phyloP scores from a whole-genome alignment of 1,284 basidiomycete species.

The Ustilago loliicola region DNA sequence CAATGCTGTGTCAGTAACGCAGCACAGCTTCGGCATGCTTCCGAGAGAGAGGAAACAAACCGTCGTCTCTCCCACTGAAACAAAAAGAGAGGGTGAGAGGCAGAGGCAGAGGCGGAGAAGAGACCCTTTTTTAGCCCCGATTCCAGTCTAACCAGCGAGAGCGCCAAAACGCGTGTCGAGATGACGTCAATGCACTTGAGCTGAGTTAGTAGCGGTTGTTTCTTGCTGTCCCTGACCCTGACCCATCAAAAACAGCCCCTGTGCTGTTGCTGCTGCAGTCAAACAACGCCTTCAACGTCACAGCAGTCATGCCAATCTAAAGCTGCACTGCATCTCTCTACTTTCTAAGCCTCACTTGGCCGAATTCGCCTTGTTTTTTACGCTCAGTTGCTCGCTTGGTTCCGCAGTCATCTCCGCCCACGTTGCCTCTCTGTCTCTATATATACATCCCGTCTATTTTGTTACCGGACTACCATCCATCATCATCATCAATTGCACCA shows the following conservation, averaged over 20 bases:
- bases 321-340: slow-evolving; percentile 1
- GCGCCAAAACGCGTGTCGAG: neutral
- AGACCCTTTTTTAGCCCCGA: neutral
- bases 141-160: neutral
- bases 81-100: neutral
- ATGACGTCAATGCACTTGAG: slow-evolving; percentile 16
- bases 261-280: neutral
- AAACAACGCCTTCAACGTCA: slow-evolving; percentile 3
- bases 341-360: neutral
- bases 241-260: slow-evolving; percentile 1
- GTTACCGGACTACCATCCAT: neutral
- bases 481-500: neutral
- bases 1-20: neutral
- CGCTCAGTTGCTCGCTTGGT: neutral
- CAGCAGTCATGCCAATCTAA: slow-evolving; percentile 11
- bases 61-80: no score
- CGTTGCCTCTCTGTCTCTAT: neutral
- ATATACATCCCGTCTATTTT: neutral
- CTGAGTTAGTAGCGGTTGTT: neutral
- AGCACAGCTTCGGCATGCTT: slow-evolving; percentile 13
- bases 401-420: neutral
- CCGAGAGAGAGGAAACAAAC: neutral
- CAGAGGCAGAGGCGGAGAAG: neutral
- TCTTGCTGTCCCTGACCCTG: neutral
- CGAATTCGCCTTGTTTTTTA: neutral